Percentiles rank a stretch among this genome's conserved stretches.
Evolutionary conservation across 2,329 filamentous ascomycete genomes (phyloP).

Genomic region (Gnomoniopsis smithogilvyi): DNA sequence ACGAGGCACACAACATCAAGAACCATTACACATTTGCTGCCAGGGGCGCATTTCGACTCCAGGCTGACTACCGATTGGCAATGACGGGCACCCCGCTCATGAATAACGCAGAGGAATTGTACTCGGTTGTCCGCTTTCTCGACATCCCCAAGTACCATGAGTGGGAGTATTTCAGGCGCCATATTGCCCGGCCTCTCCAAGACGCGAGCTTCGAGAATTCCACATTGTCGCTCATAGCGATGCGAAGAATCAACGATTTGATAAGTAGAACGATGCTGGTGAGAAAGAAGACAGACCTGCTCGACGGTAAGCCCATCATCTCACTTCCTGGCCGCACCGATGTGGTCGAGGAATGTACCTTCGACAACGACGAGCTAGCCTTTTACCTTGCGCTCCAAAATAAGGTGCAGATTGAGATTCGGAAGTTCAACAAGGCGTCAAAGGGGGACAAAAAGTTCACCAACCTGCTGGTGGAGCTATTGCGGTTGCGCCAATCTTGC

Average conservation of each 20-base stretch:
- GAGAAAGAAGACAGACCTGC: constrained; percentile 70
- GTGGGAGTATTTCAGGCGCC: constrained; percentile 31
- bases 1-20: constrained; percentile 12
- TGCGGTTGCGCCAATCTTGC: constrained; percentile 71
- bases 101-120: not conserved
- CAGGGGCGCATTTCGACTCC: not conserved
- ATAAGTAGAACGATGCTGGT: constrained; percentile 76
- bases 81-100: not conserved
- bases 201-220: too few relatives aligned
- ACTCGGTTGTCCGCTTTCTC: constrained; percentile 34
- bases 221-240: not conserved
- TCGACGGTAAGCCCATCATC: constrained; percentile 73
- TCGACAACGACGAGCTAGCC: constrained; percentile 58
- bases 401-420: not conserved
- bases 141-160: constrained; percentile 15
- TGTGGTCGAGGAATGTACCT: constrained; percentile 56
- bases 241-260: constrained; percentile 44
- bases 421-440: not conserved
- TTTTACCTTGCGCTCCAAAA: constrained; percentile 48
- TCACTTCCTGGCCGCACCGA: constrained; percentile 61
- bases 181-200: not conserved
- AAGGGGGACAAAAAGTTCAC: constrained; percentile 55
- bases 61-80: not conserved
- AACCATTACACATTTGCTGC: not conserved
- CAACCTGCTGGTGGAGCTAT: constrained; percentile 69